Percentiles rank a stretch among this genome's conserved stretches.
These are phyloP conservation scores for Calonectria crousiana DNA, from an alignment of 2,329 filamentous ascomycete genomes.

Conservation along the genomic window DNA sequence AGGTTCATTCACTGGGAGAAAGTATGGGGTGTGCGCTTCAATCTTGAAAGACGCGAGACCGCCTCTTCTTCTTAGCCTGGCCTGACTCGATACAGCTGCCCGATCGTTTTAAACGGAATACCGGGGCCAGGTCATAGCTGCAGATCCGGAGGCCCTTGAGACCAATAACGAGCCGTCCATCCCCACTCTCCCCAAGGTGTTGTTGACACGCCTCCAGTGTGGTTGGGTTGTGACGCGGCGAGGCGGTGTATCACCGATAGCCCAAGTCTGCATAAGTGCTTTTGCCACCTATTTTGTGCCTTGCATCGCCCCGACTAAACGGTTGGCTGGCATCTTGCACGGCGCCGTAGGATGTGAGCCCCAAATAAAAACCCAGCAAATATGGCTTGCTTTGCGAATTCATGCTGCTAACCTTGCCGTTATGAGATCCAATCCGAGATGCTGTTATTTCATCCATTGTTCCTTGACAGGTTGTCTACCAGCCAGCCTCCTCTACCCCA, in stretches of 20 bases:
- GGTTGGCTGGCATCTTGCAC: background rate
- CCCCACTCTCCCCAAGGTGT: constrained; percentile 1
- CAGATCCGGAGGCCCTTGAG: constrained; percentile 16
- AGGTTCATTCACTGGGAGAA: constrained; percentile 2
- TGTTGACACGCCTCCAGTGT: background rate
- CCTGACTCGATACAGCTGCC: constrained; percentile 23
- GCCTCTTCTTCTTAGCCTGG: constrained; percentile 8
- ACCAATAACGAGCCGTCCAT: constrained; percentile 9
- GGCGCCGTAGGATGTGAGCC: background rate
- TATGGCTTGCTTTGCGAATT: background rate
- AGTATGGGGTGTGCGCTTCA: background rate
- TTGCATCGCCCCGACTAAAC: background rate
- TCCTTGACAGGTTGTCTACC: background rate
- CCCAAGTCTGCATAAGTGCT: background rate
- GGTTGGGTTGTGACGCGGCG: background rate
- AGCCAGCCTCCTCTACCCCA: background rate
- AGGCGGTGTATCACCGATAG: constrained; percentile 4
- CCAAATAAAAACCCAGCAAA: background rate
- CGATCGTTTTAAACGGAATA: constrained; percentile 17
- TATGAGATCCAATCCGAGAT: background rate
- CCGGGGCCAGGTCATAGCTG: constrained; percentile 24
- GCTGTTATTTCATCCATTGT: background rate
- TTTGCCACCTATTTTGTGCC: constrained; percentile 7
- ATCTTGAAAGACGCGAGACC: background rate
- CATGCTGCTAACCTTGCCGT: background rate